phyloP scores from a whole-genome alignment of 108 stramenopile species.

The Mediolabrus comicus region DNA sequence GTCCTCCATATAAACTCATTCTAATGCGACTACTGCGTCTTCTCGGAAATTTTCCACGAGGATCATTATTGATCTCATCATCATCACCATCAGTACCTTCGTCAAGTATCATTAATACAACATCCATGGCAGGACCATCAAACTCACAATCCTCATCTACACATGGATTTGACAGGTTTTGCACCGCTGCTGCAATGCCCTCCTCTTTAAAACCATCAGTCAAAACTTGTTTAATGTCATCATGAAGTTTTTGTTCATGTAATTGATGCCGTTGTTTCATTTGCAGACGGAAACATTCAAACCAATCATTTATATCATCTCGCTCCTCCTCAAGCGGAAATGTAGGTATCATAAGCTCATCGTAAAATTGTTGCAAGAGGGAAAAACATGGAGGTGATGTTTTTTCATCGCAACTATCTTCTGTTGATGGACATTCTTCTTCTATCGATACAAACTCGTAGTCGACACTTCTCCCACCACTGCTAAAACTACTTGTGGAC shows the following conservation, averaged over 20 bases:
- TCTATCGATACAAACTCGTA: conserved; percentile 27
- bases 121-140: conserved; percentile 45
- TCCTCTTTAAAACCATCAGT: not conserved
- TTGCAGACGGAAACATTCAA: conserved; percentile 48
- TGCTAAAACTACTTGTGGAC: not conserved
- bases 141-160: conserved; percentile 11
- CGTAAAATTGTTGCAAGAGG: conserved; percentile 46
- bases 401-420: not conserved
- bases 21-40: not conserved
- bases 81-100: not conserved
- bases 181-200: conserved; percentile 1
- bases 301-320: conserved; percentile 59
- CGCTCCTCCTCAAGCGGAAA: conserved; percentile 61
- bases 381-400: conserved; percentile 24
- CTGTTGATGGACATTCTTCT: conserved; percentile 16
- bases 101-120: conserved; percentile 40
- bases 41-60: not conserved
- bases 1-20: conserved; percentile 6
- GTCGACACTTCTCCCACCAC: not conserved
- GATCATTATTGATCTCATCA: not conserved
- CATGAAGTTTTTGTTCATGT: not conserved
- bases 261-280: conserved; percentile 16
- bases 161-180: not conserved
- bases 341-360: conserved; percentile 56
- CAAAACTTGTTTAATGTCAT: not conserved